Base-by-base conservation (phyloP, 2,329 filamentous ascomycete species). In the Pseudophaeomoniella oleicola region DNA sequence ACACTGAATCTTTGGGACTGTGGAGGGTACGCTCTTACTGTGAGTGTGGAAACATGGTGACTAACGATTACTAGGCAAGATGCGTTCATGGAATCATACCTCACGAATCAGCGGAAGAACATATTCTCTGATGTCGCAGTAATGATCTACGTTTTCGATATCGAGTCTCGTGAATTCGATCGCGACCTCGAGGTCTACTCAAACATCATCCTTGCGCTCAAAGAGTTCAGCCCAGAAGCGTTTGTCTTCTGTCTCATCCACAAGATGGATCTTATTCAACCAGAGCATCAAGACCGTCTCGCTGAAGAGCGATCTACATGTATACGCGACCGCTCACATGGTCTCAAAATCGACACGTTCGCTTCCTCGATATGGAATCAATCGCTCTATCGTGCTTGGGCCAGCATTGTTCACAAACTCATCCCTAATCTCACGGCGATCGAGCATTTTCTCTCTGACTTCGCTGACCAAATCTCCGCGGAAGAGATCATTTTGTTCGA, bases 1-100 rank as follows among this genome's bases (percentile, higher is more conserved):
- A 94, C 90, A 37, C 72, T 98, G 49, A 96, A 98, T 60, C 73
- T 98, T 13, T 98, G 90, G 90, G 90, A 98, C 62, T 98, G 90
- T 57, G 90, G 90, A 63, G 90, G 78, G 77, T 80, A 51, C 62
- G 14, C 15, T 30, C n/a, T 36, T 35, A 16, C 39, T 27, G 16
- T 30, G 18, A 27, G 19, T 13, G 32, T 22, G 29, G 27, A 27
- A 35, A 19, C 29, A 32, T 36, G 32, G 34, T 18, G 16, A n/a
- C 31, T 39, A 16, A 16, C 39, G 31, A 34, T 29, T 19, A 36
- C 12, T 53, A 81, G 88, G 40, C 90, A 98, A 66, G 90, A 96
- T 60, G 88, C 88, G 27, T 98, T 98, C 56, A 94, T 94, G 70
- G 90, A 96, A 55, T 94, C 93, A 58, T 98, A 96, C 64, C 79